A percentile compares a stretch with the other conserved stretches of the same genome.
Conservation (phyloP, 2,329 filamentous ascomycete species). For the Pseudocercospora fijiensis region DNA sequence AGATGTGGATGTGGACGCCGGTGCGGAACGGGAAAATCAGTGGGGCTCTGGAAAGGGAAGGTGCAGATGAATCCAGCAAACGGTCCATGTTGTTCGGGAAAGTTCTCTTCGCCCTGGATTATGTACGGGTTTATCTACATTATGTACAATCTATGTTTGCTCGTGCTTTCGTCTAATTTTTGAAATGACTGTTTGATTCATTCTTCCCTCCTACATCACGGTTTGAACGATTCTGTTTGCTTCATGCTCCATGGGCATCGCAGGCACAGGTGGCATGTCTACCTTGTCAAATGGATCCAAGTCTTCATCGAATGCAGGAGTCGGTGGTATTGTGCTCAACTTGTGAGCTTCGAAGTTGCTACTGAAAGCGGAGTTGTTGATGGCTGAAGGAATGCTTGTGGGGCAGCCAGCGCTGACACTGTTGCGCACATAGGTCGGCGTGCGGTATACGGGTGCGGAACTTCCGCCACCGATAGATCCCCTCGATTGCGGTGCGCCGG, state of each 20-base stretch:
- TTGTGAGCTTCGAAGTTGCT: constrained; percentile 35
- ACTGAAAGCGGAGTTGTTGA: constrained; percentile 27
- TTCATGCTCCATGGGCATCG: constrained; percentile 14
- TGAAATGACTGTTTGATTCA: not conserved
- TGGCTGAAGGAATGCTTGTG: constrained; percentile 40
- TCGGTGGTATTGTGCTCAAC: constrained; percentile 44
- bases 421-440: constrained; percentile 40
- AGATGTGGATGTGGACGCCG: not conserved
- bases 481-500: constrained; percentile 21
- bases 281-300: constrained; percentile 42
- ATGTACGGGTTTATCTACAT: not conserved
- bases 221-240: constrained; percentile 13
- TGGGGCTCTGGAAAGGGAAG: constrained; percentile 2
- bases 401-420: constrained; percentile 42
- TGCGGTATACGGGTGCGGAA: constrained; percentile 32
- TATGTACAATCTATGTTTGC: constrained; percentile 16
- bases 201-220: constrained; percentile 13
- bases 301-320: constrained; percentile 35
- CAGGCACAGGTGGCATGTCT: constrained; percentile 27
- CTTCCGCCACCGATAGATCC: constrained; percentile 16
- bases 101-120: constrained; percentile 4
- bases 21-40: not conserved
- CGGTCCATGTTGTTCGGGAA: not conserved
- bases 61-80: constrained; percentile 8
- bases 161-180: not conserved